These are phyloP conservation scores for Fusarium sp. DNA, from an alignment of 2,329 filamentous ascomycete genomes.

Conservation along the genomic window DNA sequence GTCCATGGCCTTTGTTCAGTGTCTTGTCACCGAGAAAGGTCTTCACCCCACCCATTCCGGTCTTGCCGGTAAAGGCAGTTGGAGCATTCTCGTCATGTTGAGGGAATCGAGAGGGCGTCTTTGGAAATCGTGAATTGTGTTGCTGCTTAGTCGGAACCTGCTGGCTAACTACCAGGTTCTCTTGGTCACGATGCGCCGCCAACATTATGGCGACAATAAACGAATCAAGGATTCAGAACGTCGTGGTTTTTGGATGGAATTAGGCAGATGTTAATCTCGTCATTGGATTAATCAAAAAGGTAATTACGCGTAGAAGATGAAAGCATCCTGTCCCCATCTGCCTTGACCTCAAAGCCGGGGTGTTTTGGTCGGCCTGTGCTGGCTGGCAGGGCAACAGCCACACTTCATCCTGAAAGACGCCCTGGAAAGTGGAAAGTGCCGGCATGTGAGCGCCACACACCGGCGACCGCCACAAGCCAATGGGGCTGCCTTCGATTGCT, in stretches of 20 bases:
- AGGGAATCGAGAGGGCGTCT: constrained; percentile 83
- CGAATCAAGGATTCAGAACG: constrained; percentile 25
- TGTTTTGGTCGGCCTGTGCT: constrained; percentile 44
- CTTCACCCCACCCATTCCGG: constrained; percentile 63
- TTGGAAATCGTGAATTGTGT: constrained; percentile 80
- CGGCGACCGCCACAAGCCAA: constrained; percentile 51
- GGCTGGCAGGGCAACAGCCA: constrained; percentile 51
- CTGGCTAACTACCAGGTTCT: constrained; percentile 84
- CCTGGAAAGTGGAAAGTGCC: constrained; percentile 28
- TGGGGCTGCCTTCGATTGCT: constrained; percentile 37
- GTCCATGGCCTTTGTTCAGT: constrained; percentile 60
- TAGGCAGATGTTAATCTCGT: constrained; percentile 30
- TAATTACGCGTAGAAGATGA: constrained; percentile 41
- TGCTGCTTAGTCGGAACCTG: constrained; percentile 81
- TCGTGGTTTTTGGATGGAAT: constrained; percentile 18
- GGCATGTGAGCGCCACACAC: constrained; percentile 43
- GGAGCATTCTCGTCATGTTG: constrained; percentile 86
- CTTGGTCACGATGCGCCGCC: constrained; percentile 84
- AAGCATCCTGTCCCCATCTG: constrained; percentile 23
- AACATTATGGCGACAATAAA: constrained; percentile 68
- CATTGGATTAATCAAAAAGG: constrained; percentile 32
- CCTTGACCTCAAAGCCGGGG: constrained; percentile 23
- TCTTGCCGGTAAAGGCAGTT: constrained; percentile 55
- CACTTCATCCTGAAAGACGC: constrained; percentile 1
- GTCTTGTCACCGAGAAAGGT: constrained; percentile 69